Evolutionary conservation across 2,329 filamentous ascomycete species (phyloP), one percentile per base, ranked within the genome.

Genomic region (Coniochaeta sp.): DNA sequence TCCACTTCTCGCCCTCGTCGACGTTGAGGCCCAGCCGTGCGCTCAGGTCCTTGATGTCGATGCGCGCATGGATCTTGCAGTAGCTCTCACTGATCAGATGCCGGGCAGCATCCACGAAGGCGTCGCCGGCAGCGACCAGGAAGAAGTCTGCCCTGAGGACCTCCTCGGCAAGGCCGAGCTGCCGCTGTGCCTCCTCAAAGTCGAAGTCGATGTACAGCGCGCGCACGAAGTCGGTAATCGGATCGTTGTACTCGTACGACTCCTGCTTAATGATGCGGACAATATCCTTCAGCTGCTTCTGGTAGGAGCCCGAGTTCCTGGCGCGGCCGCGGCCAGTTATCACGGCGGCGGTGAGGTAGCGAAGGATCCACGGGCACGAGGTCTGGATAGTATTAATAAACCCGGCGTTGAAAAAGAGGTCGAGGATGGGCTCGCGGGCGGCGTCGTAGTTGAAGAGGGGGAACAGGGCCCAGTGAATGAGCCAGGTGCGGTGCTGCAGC

Each of bases 371-470:
- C 6, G 94, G 92, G 78, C 91, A 96, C 63, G 85, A 87, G 54
- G 94, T 96, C 81, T 99, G 94, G 70, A 99, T 96, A 63, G 92
- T 97, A 83, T 97, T 99, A 83, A 99, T 99, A 80, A 90, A 99
- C 63, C 90, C 82, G 58, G 91, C 88, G 58, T 88, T 95, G 82
- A 99, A 97, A 81, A 96, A 94, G 69, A 97, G 85, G 63, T 99
- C 94, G 66, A 94, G 89, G 63, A 99, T 82, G 61, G 83, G 82
- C 67, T 99, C 94, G 65, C 92, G 90, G 53, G 90, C 89, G 59
- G 84, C 80, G 65, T 97, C 92, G 75, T 89, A 86, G 83, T 99
- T 97, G 83, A 97, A 99, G 75, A 96, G 91, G 56, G 94, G 92
- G 83, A 97, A 99, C 56, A 99, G 85, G 45, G 89, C 86, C 91